Base-by-base conservation (phyloP, 179 eudicot species). In the Beta corolliflora region DNA sequence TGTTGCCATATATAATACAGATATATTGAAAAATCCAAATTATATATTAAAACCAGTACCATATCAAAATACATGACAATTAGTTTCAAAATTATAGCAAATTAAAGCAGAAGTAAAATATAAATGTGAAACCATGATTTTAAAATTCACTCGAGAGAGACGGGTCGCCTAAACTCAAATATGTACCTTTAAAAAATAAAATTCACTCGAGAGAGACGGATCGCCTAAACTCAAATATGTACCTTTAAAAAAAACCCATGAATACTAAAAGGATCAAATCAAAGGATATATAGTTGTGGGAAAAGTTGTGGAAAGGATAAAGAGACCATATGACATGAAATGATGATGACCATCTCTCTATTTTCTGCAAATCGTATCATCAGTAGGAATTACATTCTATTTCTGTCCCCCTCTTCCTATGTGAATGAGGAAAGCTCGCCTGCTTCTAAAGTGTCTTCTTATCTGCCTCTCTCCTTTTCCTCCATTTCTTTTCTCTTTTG, bases 241-340 rank as follows among this genome's bases (percentile, higher is more conserved):
- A 36, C 41, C 41, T 36, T 36, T 25, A n/a, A n/a, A 36, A 36
- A 81, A 64, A 68, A 53, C 48, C 81, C 81, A 82, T 78, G 53
- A 78, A 65, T 64, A 65, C 41, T 36, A 53, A 72, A 64, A 68
- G 21, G 77, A 77, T 59, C 14, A 75, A 46, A 15, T 71, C 12
- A 52, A 3, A 53, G 23, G 29, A 71, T 36, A 36, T 36, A 36
- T 54, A 31, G 11, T 69, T 52, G 48, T 21, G n/a, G n/a, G 36
- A 36, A 77, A 77, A 52, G 29, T 82, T 61, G 12, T 25, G 81
- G 44, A 82, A 82, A 73, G 85, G n/a, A 65, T 44, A 64, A 78
- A 71, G 74, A 64, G 77, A 56, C 44, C 81, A 71, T 82, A 82
- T 72, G 75, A 65, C 72, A 78, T 78, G 77, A 70, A 59, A 82